phyloP scores from a whole-genome alignment of 371 early-diverging fungal genomes.

The Zopfochytrium polystomum region DNA sequence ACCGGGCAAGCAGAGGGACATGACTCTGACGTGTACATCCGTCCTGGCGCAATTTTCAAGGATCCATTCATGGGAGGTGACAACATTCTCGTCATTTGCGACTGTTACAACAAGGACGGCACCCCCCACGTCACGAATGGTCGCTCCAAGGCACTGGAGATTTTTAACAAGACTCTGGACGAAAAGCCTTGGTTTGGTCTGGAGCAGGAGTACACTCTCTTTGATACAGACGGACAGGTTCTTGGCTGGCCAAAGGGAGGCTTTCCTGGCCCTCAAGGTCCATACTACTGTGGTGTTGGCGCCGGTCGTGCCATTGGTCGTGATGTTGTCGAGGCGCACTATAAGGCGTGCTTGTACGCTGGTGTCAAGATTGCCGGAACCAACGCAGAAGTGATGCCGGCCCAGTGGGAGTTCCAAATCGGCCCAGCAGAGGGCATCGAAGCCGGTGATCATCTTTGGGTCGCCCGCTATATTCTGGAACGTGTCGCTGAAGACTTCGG shows the following conservation, averaged over 20 bases:
- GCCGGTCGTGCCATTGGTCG: slow-evolving; percentile 53
- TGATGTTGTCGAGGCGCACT: slow-evolving; percentile 60
- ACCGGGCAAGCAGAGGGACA: slow-evolving; percentile 62
- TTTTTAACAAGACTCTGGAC: slow-evolving; percentile 48
- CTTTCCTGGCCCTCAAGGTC: no score
- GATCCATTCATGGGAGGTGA: slow-evolving; percentile 64
- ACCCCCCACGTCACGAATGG: slow-evolving; percentile 56
- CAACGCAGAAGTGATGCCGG: no score
- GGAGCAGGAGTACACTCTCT: no score
- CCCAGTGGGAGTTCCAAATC: no score
- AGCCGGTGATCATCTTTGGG: slow-evolving; percentile 62
- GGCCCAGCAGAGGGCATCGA: no score
- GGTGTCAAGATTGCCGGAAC: no score
- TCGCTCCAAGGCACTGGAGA: slow-evolving; percentile 44
- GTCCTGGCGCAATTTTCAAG: slow-evolving; percentile 54
- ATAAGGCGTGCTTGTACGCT: no score
- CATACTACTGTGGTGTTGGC: no score
- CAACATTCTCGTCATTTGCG: slow-evolving; percentile 59
- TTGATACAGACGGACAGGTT: no score
- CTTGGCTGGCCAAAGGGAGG: no score
- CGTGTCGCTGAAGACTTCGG: slow-evolving; percentile 62
- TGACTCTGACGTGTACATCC: slow-evolving; percentile 59
- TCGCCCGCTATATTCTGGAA: slow-evolving; percentile 54
- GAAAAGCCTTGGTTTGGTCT: no score
- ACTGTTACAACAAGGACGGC: slow-evolving; percentile 60